Evolutionary conservation across 164 flowering plant genomes (phyloP).

Genomic region (Euptelea pleiosperma): DNA sequence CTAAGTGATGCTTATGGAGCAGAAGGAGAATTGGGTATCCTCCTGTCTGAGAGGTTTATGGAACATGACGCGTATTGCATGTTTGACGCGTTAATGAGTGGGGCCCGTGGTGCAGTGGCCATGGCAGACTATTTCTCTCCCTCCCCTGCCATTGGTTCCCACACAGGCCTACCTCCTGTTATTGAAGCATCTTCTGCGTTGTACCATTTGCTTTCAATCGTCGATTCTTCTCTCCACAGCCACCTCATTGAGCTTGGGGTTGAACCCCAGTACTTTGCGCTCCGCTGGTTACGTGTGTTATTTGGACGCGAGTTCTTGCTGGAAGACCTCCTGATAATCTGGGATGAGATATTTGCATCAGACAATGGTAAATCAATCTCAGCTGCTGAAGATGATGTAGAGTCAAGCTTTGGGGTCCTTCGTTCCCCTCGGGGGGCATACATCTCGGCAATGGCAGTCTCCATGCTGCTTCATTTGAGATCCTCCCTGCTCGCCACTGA

Average conservation of each 20-base stretch:
- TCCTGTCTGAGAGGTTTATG: constrained; percentile 83
- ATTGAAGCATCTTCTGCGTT: constrained; percentile 89
- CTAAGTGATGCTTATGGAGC: constrained; percentile 94
- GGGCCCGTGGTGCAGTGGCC: constrained; percentile 63
- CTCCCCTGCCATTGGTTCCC: constrained; percentile 45
- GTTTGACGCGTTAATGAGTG: constrained; percentile 93
- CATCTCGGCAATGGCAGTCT: constrained; percentile 76
- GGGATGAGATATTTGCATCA: constrained; percentile 91
- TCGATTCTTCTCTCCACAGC: constrained; percentile 74
- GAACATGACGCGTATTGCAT: constrained; percentile 97
- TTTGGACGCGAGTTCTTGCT: constrained; percentile 91
- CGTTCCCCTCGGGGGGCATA: constrained; percentile 72
- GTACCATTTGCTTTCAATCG: constrained; percentile 77
- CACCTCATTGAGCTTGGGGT: constrained; percentile 92
- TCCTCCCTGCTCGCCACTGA: constrained; percentile 92
- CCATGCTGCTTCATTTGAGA: constrained; percentile 80
- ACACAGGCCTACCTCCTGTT: constrained; percentile 64
- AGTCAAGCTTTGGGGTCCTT: constrained; percentile 33
- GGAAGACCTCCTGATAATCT: constrained; percentile 62
- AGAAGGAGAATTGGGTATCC: constrained; percentile 92
- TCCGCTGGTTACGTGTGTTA: constrained; percentile 89
- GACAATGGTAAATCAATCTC: constrained; percentile 37
- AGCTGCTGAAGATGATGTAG: constrained; percentile 28
- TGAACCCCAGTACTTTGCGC: constrained; percentile 96
- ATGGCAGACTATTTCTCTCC: constrained; percentile 81